These are phyloP conservation scores for Backusella circina DNA, from an alignment of 192 early-diverging fungal genomes.

Conservation along the genomic window DNA sequence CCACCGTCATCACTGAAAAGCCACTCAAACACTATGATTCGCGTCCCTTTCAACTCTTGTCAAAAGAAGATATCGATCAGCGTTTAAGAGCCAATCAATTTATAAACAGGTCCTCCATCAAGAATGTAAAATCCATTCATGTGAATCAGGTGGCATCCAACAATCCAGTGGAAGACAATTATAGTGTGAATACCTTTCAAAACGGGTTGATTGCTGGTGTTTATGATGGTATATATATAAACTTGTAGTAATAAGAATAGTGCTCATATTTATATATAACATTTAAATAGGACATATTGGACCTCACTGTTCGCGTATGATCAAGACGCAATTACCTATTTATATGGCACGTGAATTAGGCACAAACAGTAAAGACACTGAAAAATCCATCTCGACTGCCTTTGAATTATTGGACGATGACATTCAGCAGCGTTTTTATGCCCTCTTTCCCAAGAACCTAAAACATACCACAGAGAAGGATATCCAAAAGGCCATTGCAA, in stretches of 20 bases:
- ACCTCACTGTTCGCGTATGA: slow-evolving; percentile 42
- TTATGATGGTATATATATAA: slow-evolving; percentile 41
- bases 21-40: neutral
- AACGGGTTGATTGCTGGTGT: slow-evolving; percentile 48
- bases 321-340: slow-evolving; percentile 42
- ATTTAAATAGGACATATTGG: slow-evolving; percentile 46
- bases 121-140: slow-evolving; percentile 38
- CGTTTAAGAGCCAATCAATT: slow-evolving; percentile 19
- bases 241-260: neutral
- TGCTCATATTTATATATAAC: no score
- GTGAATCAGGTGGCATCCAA: slow-evolving; percentile 49
- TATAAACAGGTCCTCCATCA: slow-evolving; percentile 16
- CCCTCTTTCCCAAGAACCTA: slow-evolving; percentile 38
- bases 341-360: slow-evolving; percentile 42
- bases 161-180: slow-evolving; percentile 49
- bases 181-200: slow-evolving; percentile 32
- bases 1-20: neutral
- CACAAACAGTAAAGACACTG: slow-evolving; percentile 22
- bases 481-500: neutral
- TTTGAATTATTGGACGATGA: slow-evolving; percentile 46
- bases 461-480: slow-evolving; percentile 34
- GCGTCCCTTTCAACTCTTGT: slow-evolving; percentile 17
- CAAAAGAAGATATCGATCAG: slow-evolving; percentile 13
- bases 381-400: slow-evolving; percentile 39
- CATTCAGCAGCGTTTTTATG: slow-evolving; percentile 35